These are phyloP conservation scores for Eucalyptus decipiens DNA, from an alignment of 345 rosid species.

Conservation along the genomic window DNA sequence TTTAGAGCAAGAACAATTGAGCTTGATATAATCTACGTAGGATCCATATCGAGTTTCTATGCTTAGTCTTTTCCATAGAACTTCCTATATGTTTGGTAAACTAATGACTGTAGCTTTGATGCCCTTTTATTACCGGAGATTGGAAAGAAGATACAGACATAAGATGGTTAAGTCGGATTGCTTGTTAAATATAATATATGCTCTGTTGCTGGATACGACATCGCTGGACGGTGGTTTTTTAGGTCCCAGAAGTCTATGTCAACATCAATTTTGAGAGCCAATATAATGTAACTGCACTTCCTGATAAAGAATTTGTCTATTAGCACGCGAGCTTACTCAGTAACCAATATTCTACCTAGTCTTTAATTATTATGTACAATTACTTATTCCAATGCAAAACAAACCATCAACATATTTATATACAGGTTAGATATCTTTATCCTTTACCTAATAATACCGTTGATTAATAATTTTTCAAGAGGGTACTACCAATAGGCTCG, in stretches of 20 bases:
- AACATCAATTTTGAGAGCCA: neutral
- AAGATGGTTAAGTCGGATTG: neutral
- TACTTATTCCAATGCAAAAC: neutral
- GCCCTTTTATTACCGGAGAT: neutral
- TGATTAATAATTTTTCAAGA: neutral
- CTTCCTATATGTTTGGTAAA: neutral
- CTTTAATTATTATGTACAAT: neutral
- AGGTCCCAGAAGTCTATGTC: neutral
- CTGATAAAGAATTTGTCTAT: neutral
- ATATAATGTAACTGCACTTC: neutral
- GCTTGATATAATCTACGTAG: neutral
- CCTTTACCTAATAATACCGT: neutral
- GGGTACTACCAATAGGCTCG: neutral
- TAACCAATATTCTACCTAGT: neutral
- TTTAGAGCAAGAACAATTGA: neutral
- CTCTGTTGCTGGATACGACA: neutral
- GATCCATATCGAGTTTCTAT: neutral
- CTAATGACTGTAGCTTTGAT: neutral
- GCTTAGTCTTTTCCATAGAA: neutral
- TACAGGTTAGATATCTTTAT: neutral
- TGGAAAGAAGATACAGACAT: no score
- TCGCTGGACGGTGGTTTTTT: neutral
- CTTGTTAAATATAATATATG: neutral
- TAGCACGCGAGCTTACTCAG: neutral
- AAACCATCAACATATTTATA: neutral